Percentiles rank a stretch among this genome's conserved stretches.
phyloP scores from a whole-genome alignment of 306 rosid species.

The Pachyrhizus erosus region DNA sequence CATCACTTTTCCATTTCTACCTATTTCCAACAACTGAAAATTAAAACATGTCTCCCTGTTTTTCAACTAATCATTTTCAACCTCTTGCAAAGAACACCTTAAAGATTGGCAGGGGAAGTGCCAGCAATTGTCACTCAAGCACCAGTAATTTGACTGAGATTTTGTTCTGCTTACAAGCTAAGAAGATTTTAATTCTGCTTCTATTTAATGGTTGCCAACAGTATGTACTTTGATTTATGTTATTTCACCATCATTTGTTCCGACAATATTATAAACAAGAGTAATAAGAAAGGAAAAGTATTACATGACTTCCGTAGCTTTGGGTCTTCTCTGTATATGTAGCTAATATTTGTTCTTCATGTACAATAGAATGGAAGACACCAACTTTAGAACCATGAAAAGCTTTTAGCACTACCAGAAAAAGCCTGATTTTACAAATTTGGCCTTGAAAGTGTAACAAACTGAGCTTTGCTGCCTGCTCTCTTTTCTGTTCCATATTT shows the following conservation, averaged over 20 bases:
- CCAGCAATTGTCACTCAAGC: neutral
- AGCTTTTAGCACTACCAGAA: constrained; percentile 11
- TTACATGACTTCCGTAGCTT: neutral
- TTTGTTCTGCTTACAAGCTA: neutral
- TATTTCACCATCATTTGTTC: neutral
- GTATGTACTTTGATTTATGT: neutral
- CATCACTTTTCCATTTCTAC: neutral
- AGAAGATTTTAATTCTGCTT: neutral
- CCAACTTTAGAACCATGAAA: neutral
- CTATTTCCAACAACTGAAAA: neutral
- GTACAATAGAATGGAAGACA: constrained; percentile 24
- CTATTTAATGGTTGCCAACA: neutral
- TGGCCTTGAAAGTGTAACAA: neutral
- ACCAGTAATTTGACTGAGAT: neutral
- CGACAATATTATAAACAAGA: neutral
- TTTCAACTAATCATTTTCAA: neutral
- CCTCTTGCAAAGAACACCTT: neutral
- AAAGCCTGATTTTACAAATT: neutral
- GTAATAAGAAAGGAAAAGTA: neutral
- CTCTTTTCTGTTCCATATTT: neutral
- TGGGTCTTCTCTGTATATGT: constrained; percentile 11
- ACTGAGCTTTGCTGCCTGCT: neutral
- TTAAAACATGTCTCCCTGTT: neutral
- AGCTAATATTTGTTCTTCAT: neutral
- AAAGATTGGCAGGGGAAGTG: neutral